Evolutionary conservation across 129 eudicot species (phyloP).

Genomic region (Pittosporum tobira): DNA sequence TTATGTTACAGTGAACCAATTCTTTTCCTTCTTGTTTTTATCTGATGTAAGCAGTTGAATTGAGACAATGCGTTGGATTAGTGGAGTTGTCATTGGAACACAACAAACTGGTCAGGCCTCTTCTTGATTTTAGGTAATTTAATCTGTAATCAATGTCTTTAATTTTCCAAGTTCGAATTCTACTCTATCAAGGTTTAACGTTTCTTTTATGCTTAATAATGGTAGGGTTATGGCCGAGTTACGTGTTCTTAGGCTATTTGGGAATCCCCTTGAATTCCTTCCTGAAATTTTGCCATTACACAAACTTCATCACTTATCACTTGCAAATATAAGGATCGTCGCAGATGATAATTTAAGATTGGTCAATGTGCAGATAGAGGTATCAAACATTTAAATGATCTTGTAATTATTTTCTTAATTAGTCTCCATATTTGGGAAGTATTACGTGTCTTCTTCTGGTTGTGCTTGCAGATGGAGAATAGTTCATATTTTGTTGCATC

Average conservation of each 20-base stretch:
- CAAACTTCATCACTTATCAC: slow-evolving; percentile 91
- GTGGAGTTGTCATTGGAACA: slow-evolving; percentile 96
- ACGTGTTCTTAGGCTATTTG: slow-evolving; percentile 83
- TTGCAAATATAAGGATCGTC: slow-evolving; percentile 93
- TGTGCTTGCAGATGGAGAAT: slow-evolving; percentile 69
- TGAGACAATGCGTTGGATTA: slow-evolving; percentile 82
- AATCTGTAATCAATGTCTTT: not conserved
- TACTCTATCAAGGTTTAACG: slow-evolving; percentile 10
- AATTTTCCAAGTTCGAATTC: slow-evolving; percentile 3
- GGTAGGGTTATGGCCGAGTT: slow-evolving; percentile 91
- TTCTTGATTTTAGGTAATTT: slow-evolving; percentile 93
- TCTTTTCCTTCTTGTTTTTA: slow-evolving; percentile 5
- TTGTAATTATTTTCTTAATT: not conserved
- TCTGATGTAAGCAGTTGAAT: slow-evolving; percentile 52
- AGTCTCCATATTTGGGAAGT: slow-evolving; percentile 1
- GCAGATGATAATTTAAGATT: slow-evolving; percentile 83
- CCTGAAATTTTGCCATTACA: slow-evolving; percentile 92
- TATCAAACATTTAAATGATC: slow-evolving; percentile 15
- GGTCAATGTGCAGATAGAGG: slow-evolving; percentile 98
- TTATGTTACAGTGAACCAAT: not conserved
- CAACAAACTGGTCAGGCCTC: slow-evolving; percentile 95
- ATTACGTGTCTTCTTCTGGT: slow-evolving; percentile 18
- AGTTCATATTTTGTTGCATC: slow-evolving; percentile 96
- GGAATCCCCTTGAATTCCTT: slow-evolving; percentile 95
- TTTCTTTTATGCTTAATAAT: slow-evolving; percentile 14